Evolutionary conservation across 2,329 filamentous ascomycete species (phyloP), one percentile per base, ranked within the genome.

Genomic region (Pseudogymnoascus sp.): DNA sequence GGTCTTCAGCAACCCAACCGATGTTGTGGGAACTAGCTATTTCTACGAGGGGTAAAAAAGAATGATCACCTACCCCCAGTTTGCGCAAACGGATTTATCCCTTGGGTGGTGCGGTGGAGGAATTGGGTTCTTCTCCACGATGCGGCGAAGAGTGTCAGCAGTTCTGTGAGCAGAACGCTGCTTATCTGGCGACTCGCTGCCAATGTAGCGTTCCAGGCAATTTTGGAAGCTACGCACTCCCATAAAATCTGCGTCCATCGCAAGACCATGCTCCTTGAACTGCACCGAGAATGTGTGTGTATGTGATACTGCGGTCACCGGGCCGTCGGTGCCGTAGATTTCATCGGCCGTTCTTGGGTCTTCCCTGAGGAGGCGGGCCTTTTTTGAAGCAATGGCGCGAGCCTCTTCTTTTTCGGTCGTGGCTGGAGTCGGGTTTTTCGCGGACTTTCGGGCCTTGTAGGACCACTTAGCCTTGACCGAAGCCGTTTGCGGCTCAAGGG

Each of bases 191-290:
- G 9, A 4, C 49, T 22, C 28, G 33, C 6, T 14, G 9, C 9
- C 28, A 33, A 55, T n/a, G n/a, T 33, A 55, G 5, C n/a, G 2
- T 55, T 55, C 49, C 16, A 55, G 28, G 11, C 49, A 55, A 19
- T 55, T 55, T 22, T 55, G 49, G 49, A 55, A 55, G 16, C 49
- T 55, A 33, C 49, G 28, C 16, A 55, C 49, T 22, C 49, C 49
- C n/a, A 55, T 55, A 55, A 33, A 55, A 22, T 55, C 49, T 33
- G 49, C 28, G 11, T 12, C 28, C 49, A 55, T 55, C 9, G 28
- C 49, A 16, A 55, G 28, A 4, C 28, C n/a, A 22, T 19, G 49
- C 28, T 19, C 28, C 9, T 22, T 9, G n/a, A 55, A 55, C 49
- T 55, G 49, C 25, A 55, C 49, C 16, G 49, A 33, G n/a, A 19